These are phyloP conservation scores for Wickerhamomyces xylosicus DNA, from an alignment of 805 yeast species.

Conservation along the genomic window DNA sequence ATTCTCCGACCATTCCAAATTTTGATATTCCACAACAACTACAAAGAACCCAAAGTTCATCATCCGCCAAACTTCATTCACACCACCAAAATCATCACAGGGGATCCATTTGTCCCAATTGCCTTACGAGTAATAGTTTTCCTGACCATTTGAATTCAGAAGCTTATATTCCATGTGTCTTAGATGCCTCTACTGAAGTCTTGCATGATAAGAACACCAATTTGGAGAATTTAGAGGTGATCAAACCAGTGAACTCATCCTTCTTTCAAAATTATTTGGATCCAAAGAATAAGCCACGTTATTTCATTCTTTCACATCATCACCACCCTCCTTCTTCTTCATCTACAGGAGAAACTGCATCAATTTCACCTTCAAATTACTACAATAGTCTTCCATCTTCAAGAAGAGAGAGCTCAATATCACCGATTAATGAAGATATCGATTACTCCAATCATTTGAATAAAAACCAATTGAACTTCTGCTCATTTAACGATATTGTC, in stretches of 20 bases:
- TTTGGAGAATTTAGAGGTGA: neutral
- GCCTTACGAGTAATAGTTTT: neutral
- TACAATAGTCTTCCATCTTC: neutral
- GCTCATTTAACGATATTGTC: neutral
- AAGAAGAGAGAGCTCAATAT: neutral
- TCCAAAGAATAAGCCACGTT: no score
- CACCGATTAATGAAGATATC: neutral
- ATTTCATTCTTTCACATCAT: no score
- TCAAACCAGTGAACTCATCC: neutral
- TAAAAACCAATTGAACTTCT: neutral
- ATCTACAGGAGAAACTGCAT: neutral
- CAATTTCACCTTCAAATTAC: neutral
- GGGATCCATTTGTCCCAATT: neutral
- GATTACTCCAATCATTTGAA: neutral
- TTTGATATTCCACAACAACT: neutral
- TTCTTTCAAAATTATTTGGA: neutral
- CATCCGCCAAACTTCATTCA: neutral
- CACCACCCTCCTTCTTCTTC: no score
- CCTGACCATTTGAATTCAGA: constrained; percentile 10
- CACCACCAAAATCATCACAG: neutral
- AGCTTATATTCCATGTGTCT: constrained; percentile 7
- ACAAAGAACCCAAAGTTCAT: neutral
- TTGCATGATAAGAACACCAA: neutral
- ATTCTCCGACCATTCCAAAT: neutral
- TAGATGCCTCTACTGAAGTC: constrained; percentile 8